A percentile compares a stretch with the other conserved stretches of the same genome.
phyloP scores from a whole-genome alignment of 1,284 basidiomycete species.

The Heimioporus retisporus region DNA sequence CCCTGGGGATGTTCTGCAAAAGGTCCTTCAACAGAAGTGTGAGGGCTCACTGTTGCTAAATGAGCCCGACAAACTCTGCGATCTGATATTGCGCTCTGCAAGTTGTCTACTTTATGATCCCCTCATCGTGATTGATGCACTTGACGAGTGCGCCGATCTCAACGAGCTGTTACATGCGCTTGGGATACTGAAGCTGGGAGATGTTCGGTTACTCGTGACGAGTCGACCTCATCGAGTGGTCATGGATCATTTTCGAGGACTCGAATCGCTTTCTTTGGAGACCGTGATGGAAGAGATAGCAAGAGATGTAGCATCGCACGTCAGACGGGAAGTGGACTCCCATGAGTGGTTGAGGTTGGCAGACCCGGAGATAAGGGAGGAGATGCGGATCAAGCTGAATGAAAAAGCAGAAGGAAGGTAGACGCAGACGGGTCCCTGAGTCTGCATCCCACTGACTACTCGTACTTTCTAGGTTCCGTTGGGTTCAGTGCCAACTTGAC shows the following conservation, averaged over 20 bases:
- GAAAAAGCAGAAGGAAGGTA: constrained; percentile 9
- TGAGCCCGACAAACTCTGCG: not conserved
- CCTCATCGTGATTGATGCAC: constrained; percentile 8
- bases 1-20: not conserved
- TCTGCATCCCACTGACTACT: not conserved
- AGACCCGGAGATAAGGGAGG: not conserved
- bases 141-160: not conserved
- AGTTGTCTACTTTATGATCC: not conserved
- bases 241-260: not conserved
- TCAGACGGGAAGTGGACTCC: constrained; percentile 3
- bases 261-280: constrained; percentile 10
- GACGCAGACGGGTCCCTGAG: not conserved
- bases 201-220: constrained; percentile 4
- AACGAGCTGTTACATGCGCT: not conserved
- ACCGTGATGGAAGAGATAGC: not conserved
- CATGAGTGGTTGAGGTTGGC: not conserved
- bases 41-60: not conserved
- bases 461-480: constrained; percentile 9
- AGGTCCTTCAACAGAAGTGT: constrained; percentile 3
- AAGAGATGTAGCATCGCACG: constrained; percentile 3
- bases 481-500: constrained; percentile 16
- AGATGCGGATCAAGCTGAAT: constrained; percentile 1
- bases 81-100: not conserved
- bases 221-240: not conserved
- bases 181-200: not conserved